Evolutionary conservation across 2,329 filamentous ascomycete genomes (phyloP), one percentile per base, ranked within the genome.

Genomic region (Xylaria digitata): DNA sequence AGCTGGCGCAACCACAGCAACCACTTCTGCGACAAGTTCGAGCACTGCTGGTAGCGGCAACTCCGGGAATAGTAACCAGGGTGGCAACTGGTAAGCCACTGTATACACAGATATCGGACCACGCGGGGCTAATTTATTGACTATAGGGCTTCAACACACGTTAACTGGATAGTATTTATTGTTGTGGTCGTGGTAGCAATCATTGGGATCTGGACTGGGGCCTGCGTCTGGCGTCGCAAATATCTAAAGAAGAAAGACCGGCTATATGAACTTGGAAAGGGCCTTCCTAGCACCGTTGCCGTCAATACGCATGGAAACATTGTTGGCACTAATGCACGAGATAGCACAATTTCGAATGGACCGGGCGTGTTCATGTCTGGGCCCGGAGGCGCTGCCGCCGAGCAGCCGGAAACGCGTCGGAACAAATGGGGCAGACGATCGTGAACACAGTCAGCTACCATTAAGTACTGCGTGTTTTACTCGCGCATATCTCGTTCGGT

Each of bases 161-260:
- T 87, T 82, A 85, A 89, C 81, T 97, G 92, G 92, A 87, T 96
- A 52, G 84, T 95, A 69, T 93, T 96, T 85, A 84, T 96, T 60
- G 89, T 93, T 70, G 82, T 95, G 68, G 84, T 96, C 32, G 85
- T 90, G 49, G 82, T 95, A 66, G 90, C 83, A 60, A 91, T 96
- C 68, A 80, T 85, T 15, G 83, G 83, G 64, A 86, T 93, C 74
- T 91, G 90, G 84, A 80, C 90, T 45, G 84, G 87, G 19, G 90
- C 90, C 45, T 87, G 89, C 75, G 86, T 91, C 78, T 88, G 92
- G 80, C 91, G 92, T 71, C 88, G 89, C 64, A 89, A 90, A 71
- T 91, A 94, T 79, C 83, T 93, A 70, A 88, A 88, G 70, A 91
- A 89, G 80, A 89, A 85, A 79, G 90, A 92, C 74, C 84, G 84